Conservation (phyloP, 2,329 filamentous ascomycete species). For the Exophiala spinifera region DNA sequence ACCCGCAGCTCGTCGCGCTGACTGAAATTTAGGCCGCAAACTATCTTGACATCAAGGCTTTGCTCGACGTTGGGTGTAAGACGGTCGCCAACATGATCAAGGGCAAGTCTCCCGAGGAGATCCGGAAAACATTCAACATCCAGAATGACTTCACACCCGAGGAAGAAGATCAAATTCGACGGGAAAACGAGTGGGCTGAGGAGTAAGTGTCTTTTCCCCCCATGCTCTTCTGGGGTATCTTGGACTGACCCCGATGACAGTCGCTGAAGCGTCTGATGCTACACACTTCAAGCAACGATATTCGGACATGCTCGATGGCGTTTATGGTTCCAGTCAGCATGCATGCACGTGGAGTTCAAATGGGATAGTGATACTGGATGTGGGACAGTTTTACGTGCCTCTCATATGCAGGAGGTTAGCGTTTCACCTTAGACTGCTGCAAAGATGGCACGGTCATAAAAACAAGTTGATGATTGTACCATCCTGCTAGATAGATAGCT, state of each 20-base stretch:
- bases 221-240: not conserved
- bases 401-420: too few relatives aligned
- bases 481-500: too few relatives aligned
- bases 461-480: too few relatives aligned
- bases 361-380: not conserved
- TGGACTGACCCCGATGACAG: conserved; percentile 8
- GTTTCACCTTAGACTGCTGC: too few relatives aligned
- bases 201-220: conserved; percentile 49
- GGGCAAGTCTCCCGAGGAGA: conserved; percentile 98
- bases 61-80: conserved; percentile 98
- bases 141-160: conserved; percentile 99
- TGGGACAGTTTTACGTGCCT: too few relatives aligned
- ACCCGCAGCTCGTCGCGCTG: not conserved
- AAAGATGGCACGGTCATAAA: too few relatives aligned
- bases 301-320: conserved; percentile 24
- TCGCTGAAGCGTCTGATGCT: conserved; percentile 25
- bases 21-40: conserved; percentile 64
- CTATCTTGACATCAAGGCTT: conserved; percentile 97
- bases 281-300: conserved; percentile 3
- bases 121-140: conserved; percentile 99
- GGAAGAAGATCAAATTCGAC: conserved; percentile 95
- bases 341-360: conserved; percentile 34
- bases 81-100: conserved; percentile 99
- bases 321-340: conserved; percentile 32
- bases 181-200: conserved; percentile 90